Evolutionary conservation across 108 stramenopile species (phyloP), one percentile per base, ranked within the genome.

Genomic region (Aureococcus anophagefferens): DNA sequence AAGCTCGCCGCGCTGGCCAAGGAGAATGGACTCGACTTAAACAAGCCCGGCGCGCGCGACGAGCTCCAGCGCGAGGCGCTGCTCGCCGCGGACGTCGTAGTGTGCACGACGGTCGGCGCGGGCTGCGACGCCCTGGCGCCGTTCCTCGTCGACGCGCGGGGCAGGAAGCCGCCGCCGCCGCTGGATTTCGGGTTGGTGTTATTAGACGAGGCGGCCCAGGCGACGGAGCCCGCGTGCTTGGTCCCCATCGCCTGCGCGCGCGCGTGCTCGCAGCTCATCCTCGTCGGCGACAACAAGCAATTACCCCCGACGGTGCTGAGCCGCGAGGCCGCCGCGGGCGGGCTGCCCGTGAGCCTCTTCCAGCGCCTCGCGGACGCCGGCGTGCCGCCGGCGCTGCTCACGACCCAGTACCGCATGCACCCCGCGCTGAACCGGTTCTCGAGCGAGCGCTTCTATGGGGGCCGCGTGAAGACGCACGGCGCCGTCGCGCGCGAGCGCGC

Each of bases 31-130:
- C 66, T 36, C 34, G 0, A 25, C n/a, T 35, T 66, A 36, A 32
- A 33, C 32, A 3, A 25, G 51, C 5, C 28, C 16, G 21, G 75
- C 71, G 87, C 89, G 30, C 86, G 89, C 75, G 89, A 90, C 71
- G 80, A 87, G 31, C 90, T 90, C 44, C 89, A 89, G 3, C 83
- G 87, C 14, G 85, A 80, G 68, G 90, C 95, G n/a, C 73, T 99
- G 35, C 86, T 93, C 40, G 93, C 93, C 17, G 96, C 96, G 16
- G 96, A 99, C 76, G 90, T 98, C 25, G 94, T 99, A 68, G 96
- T 97, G 33, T 80, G 87, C 33, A 98, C 96, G 11, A 97, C 92
- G 37, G 91, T 92, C 13, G 96, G 96, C 33, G 96, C 98, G 17
- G 94, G 62, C 5, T 30, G 13, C n/a, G 62, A 34, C 14, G 34